Evolutionary conservation across 441 rosid species (phyloP).

Genomic region (Pelargonium fulgidum): DNA sequence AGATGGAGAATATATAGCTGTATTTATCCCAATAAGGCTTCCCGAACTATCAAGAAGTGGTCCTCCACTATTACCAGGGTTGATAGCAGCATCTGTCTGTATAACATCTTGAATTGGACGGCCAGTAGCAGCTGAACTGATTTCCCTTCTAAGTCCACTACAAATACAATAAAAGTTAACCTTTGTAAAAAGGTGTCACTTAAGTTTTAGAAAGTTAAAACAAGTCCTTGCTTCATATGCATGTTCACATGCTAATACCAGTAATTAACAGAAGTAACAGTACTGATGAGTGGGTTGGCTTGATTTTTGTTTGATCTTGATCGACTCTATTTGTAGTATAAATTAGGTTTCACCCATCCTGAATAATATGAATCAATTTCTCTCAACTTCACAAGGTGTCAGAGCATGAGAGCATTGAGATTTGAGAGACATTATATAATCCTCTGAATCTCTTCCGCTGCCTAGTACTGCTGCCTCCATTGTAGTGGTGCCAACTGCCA

Average conservation of each 20-base stretch:
- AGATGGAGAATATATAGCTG: slow-evolving; percentile 96
- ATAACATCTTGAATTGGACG: slow-evolving; percentile 99
- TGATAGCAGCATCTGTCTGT: slow-evolving; percentile 95
- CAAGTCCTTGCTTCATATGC: too few relatives aligned
- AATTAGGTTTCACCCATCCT: too few relatives aligned
- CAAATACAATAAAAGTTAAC: slow-evolving; percentile 9
- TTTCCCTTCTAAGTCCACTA: slow-evolving; percentile 94
- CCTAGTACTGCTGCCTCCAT: too few relatives aligned
- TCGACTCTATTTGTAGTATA: too few relatives aligned
- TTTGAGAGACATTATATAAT: too few relatives aligned
- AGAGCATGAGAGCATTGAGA: too few relatives aligned
- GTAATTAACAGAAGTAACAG: neutral
- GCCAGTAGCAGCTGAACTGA: slow-evolving; percentile 97
- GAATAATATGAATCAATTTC: too few relatives aligned
- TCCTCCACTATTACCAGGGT: slow-evolving; percentile 97
- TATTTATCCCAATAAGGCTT: slow-evolving; percentile 83
- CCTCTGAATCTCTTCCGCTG: too few relatives aligned
- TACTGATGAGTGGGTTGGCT: neutral
- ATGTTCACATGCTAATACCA: too few relatives aligned
- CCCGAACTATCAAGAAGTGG: slow-evolving; percentile 95
- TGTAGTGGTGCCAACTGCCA: too few relatives aligned
- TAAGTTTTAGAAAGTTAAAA: neutral
- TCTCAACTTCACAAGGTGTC: too few relatives aligned
- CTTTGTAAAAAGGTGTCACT: neutral
- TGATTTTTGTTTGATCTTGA: neutral